Evolutionary conservation across 331 rosid species (phyloP).

Genomic region (Dryas integrifolia): DNA sequence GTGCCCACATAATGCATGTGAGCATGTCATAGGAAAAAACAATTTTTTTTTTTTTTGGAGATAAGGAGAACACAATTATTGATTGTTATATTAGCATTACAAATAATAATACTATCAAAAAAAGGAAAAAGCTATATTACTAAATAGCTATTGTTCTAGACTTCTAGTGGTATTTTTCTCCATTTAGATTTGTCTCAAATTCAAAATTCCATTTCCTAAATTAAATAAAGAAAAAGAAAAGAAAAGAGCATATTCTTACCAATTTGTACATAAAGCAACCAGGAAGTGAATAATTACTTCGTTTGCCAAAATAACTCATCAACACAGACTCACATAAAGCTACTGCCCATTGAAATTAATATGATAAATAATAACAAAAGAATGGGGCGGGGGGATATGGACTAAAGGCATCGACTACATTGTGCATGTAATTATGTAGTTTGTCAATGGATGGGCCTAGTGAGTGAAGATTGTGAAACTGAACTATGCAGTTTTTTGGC

Average conservation of each 20-base stretch:
- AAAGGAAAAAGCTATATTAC: background rate
- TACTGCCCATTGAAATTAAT: too few species aligned
- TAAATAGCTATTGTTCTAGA: too few species aligned
- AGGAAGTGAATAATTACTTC: background rate
- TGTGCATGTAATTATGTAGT: background rate
- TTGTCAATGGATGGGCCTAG: too few species aligned
- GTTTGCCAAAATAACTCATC: background rate
- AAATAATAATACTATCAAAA: background rate
- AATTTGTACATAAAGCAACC: too few species aligned
- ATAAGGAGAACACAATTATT: slow-evolving; percentile 1
- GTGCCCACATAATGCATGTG: slow-evolving; percentile 4
- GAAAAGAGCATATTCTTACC: too few species aligned
- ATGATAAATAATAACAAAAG: background rate
- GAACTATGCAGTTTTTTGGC: too few species aligned
- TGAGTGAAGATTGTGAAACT: too few species aligned
- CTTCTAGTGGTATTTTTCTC: too few species aligned
- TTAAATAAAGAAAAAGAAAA: too few species aligned
- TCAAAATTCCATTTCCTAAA: too few species aligned
- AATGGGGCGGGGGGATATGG: background rate
- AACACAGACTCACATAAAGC: too few species aligned
- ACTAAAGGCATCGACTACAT: slow-evolving; percentile 6
- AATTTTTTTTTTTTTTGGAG: background rate
- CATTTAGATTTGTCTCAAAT: too few species aligned
- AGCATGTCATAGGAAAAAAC: background rate
- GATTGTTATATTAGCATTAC: background rate